These are phyloP conservation scores for Fusarium chuoi DNA, from an alignment of 2,329 filamentous ascomycete genomes.

Conservation along the genomic window DNA sequence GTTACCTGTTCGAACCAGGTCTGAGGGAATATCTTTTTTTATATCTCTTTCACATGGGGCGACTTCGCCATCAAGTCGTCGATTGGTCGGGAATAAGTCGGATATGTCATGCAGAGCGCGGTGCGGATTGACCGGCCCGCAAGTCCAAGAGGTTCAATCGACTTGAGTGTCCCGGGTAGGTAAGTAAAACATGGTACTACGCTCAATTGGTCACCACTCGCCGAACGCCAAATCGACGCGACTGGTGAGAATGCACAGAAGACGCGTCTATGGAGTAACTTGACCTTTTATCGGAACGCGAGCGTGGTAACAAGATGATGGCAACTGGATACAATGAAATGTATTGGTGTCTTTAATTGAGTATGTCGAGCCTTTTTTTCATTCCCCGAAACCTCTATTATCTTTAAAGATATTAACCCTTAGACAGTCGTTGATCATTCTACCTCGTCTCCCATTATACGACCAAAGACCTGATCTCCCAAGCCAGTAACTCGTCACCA, in stretches of 20 bases:
- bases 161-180: neutral
- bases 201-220: neutral
- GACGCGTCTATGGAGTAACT: neutral
- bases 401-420: neutral
- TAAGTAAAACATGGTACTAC: neutral
- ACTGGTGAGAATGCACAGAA: too few relatives aligned
- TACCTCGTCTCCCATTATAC: neutral
- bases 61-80: too few relatives aligned
- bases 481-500: accelerated
- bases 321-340: accelerated
- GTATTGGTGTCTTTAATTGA: neutral
- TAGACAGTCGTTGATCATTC: neutral
- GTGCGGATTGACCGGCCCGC: too few relatives aligned
- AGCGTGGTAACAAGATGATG: accelerated
- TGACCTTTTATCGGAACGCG: accelerated
- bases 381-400: neutral
- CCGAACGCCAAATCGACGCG: neutral
- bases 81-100: too few relatives aligned
- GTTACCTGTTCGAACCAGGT: too few relatives aligned
- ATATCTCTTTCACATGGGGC: too few relatives aligned
- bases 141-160: too few relatives aligned
- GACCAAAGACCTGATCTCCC: too few relatives aligned
- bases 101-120: too few relatives aligned
- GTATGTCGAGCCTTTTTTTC: accelerated
- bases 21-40: too few relatives aligned